Evolutionary conservation across 2,329 filamentous ascomycete species (phyloP).

Genomic region (Colletotrichum lupini): DNA sequence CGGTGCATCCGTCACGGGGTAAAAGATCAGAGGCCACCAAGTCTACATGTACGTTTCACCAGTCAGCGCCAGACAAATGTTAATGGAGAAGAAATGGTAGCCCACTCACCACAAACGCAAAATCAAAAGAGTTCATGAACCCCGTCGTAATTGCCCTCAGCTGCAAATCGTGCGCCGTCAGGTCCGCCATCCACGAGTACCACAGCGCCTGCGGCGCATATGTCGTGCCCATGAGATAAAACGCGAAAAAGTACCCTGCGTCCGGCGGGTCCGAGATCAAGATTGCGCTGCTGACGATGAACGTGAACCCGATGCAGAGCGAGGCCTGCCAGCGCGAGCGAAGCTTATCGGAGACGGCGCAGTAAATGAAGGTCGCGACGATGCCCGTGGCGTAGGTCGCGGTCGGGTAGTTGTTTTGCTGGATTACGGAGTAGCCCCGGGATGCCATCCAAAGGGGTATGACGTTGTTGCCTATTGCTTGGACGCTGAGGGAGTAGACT

Average conservation of each 20-base stretch:
- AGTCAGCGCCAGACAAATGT: neutral
- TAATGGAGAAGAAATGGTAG: too few species aligned
- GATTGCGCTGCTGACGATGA: conserved; percentile 52
- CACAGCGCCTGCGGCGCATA: conserved; percentile 58
- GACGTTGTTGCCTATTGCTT: conserved; percentile 55
- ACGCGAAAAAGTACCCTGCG: conserved; percentile 54
- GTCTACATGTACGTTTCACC: conserved; percentile 35
- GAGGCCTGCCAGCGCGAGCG: conserved; percentile 56
- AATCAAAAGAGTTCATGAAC: conserved; percentile 56
- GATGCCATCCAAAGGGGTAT: conserved; percentile 58
- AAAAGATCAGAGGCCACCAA: conserved; percentile 54
- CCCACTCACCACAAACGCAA: conserved; percentile 48
- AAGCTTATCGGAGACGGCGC: conserved; percentile 52
- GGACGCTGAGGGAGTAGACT: conserved; percentile 56
- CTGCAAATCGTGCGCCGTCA: conserved; percentile 51
- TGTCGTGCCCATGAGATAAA: conserved; percentile 56
- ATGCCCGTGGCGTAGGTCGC: conserved; percentile 54
- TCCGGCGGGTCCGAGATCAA: conserved; percentile 48
- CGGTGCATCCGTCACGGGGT: conserved; percentile 52
- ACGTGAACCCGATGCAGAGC: conserved; percentile 53
- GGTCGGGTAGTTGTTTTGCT: conserved; percentile 58
- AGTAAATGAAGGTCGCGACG: conserved; percentile 52
- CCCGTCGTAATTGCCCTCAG: conserved; percentile 56
- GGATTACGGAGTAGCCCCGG: conserved; percentile 52
- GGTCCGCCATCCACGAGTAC: conserved; percentile 59